Evolutionary conservation across 768 basidiomycete species (phyloP), one percentile per base, ranked within the genome.

Genomic region (Mycena filopes): DNA sequence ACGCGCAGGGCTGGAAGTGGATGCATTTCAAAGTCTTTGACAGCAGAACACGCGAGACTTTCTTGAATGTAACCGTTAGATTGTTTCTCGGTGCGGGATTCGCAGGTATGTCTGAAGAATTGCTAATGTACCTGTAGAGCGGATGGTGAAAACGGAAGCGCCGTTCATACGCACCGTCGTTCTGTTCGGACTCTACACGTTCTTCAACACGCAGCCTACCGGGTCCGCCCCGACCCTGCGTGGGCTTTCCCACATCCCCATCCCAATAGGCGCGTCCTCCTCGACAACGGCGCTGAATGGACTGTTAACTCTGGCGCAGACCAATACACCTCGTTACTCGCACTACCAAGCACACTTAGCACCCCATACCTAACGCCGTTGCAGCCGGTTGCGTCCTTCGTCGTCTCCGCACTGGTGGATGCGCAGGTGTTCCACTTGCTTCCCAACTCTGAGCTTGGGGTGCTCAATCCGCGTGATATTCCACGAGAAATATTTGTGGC

Each of bases 21-120:
- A 75, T 93, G 46, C 92, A 94, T 72, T 84, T 95, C 78, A 89
- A 85, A 73, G 87, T 89, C 4, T 86, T 91, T 62, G 92, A 95
- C 70, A 77, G 82, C 45, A 83, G 90, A 51, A 80, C 89, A 23
- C 85, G 93, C 40, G 86, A 89, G 48, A 74, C 79, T 0, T 92
- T 93, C 75, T 75, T 94, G 29, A 80, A 80, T 36, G 81, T 87
- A 12, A 84, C 87, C 2, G 77, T 84, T 56, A 80, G 93, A 48
- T 76, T 93, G 21, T 91, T 95, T 73, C 77, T 88, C 42, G 92
- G 93, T 92, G 70, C 46, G 86, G n/a, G 18, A 23, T 33, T 63
- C n/a, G 26, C 40, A 43, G 50, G 55, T 51, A 57, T 54, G 33
- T 57, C 42, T n/a, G 20, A 23, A 46, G 36, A 33, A 43, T 56